Conservation (phyloP, 805 yeast genomes). For the Diddensiella santjacobensis region DNA sequence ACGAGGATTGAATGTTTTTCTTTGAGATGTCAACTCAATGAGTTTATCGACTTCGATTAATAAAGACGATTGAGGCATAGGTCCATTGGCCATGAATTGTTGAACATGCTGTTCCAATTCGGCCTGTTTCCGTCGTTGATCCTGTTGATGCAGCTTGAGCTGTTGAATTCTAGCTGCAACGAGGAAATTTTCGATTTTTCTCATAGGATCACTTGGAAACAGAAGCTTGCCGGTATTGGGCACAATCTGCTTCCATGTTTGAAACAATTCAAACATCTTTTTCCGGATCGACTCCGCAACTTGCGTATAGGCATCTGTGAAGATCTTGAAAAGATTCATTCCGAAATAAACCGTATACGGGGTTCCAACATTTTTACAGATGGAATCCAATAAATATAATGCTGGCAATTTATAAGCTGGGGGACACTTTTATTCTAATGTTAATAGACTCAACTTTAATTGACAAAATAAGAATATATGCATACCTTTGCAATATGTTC, state of each 20-base stretch:
- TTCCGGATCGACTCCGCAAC: constrained; percentile 72
- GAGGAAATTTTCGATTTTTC: constrained; percentile 70
- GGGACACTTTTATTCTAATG: too few relatives aligned
- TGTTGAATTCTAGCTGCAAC: constrained; percentile 16
- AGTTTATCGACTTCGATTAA: constrained; percentile 31
- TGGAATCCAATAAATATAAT: constrained; percentile 82
- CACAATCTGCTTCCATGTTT: constrained; percentile 75
- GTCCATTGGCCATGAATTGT: constrained; percentile 18
- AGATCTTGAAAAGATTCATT: constrained; percentile 61
- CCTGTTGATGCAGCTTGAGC: constrained; percentile 22
- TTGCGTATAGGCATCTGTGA: constrained; percentile 71
- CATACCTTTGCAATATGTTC: constrained; percentile 60
- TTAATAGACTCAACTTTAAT: too few relatives aligned
- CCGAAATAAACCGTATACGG: constrained; percentile 84
- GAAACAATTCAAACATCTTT: constrained; percentile 71
- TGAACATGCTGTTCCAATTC: constrained; percentile 17
- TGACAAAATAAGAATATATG: constrained; percentile 18
- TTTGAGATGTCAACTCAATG: constrained; percentile 23
- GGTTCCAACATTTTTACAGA: constrained; percentile 83
- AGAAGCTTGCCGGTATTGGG: constrained; percentile 60
- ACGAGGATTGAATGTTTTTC: constrained; percentile 23
- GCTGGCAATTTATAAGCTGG: constrained; percentile 84
- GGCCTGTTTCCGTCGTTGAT: constrained; percentile 25
- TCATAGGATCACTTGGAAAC: constrained; percentile 67
- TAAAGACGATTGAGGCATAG: constrained; percentile 28